These are phyloP conservation scores for Cyclotella baltica DNA, from an alignment of 108 stramenopile species.

Conservation along the genomic window DNA sequence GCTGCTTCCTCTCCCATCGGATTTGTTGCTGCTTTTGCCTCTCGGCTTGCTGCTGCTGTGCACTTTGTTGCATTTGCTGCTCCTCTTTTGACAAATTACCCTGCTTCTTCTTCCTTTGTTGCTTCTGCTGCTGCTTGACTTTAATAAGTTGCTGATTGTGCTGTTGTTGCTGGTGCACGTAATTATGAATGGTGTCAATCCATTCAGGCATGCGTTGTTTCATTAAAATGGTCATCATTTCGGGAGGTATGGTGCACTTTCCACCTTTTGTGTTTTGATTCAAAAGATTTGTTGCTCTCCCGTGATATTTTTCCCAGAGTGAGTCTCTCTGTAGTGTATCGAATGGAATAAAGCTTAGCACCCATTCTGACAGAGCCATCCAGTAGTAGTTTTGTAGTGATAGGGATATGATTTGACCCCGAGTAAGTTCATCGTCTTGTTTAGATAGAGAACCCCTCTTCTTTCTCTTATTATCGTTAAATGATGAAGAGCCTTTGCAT, in stretches of 20 bases:
- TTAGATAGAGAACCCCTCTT: not conserved
- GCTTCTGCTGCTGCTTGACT: conserved; percentile 16
- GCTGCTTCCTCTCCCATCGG: conserved; percentile 11
- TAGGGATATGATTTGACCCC: conserved; percentile 41
- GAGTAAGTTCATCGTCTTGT: not conserved
- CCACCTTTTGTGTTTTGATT: not conserved
- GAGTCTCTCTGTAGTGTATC: conserved; percentile 36
- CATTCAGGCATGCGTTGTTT: conserved; percentile 63
- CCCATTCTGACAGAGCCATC: conserved; percentile 49
- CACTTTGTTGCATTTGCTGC: conserved; percentile 5
- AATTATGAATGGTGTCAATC: conserved; percentile 34
- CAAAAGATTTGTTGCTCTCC: not conserved
- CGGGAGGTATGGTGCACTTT: conserved; percentile 34
- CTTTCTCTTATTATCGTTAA: not conserved
- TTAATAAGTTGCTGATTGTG: conserved; percentile 9
- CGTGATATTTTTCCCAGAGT: conserved; percentile 1
- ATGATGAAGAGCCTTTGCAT: conserved; percentile 8
- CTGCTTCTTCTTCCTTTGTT: conserved; percentile 23
- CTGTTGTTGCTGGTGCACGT: conserved; percentile 6
- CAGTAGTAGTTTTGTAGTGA: conserved; percentile 39
- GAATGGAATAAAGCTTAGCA: conserved; percentile 57
- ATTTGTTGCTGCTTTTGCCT: conserved; percentile 2
- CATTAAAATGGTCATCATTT: conserved; percentile 60
- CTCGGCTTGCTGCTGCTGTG: conserved; percentile 11
- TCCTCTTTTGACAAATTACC: conserved; percentile 10